phyloP scores from a whole-genome alignment of 352 stramenopile genomes.

The Phytopythium vexans region DNA sequence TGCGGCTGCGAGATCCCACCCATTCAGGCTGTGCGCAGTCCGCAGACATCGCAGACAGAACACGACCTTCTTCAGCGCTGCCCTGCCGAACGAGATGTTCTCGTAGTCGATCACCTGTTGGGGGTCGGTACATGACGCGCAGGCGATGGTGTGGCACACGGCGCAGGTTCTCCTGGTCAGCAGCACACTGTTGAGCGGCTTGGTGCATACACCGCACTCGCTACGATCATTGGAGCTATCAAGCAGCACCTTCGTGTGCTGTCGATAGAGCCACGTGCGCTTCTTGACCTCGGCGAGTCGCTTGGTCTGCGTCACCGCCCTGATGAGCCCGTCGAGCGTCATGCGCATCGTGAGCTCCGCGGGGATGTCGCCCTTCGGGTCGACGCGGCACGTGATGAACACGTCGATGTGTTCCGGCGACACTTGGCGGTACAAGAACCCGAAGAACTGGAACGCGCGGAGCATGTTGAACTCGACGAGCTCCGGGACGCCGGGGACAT shows the following conservation, averaged over 20 bases:
- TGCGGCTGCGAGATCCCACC: conserved; percentile 2
- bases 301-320: conserved; percentile 6
- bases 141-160: not conserved
- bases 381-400: conserved; percentile 40
- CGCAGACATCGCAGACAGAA: conserved; percentile 1
- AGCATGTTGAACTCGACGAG: conserved; percentile 3
- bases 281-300: conserved; percentile 54
- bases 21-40: not conserved
- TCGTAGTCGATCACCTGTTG: conserved; percentile 3
- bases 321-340: conserved; percentile 24
- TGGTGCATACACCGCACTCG: conserved; percentile 29
- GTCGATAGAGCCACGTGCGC: conserved; percentile 31
- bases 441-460: conserved; percentile 5
- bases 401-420: conserved; percentile 32
- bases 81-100: not conserved
- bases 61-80: not conserved
- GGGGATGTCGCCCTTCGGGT: conserved; percentile 28
- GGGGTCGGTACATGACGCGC: not conserved
- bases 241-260: conserved; percentile 7
- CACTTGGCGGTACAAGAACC: conserved; percentile 19
- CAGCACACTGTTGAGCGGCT: conserved; percentile 8
- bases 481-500: conserved; percentile 6
- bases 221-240: conserved; percentile 11
- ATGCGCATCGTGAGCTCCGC: conserved; percentile 25
- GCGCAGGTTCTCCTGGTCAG: not conserved